These are phyloP conservation scores for Leccinellum albellum DNA, from an alignment of 768 basidiomycete species.

Conservation along the genomic window DNA sequence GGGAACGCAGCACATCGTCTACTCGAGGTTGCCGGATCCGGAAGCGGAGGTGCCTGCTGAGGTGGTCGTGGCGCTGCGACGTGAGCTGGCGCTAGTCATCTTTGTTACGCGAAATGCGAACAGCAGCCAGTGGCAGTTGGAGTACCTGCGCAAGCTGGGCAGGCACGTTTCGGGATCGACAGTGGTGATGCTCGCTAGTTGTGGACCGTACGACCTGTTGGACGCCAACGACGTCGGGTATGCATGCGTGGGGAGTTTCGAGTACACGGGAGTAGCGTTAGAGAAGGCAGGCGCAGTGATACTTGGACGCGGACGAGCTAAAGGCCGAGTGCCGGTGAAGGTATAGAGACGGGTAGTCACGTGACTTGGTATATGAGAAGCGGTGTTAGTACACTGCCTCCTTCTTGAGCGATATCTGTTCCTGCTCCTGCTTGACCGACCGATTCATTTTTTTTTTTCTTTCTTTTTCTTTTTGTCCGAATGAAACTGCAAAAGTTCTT, in stretches of 20 bases:
- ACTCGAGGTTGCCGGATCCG: constrained; percentile 21
- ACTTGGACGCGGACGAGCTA: constrained; percentile 32
- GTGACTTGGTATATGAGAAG: constrained; percentile 1
- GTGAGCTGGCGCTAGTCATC: constrained; percentile 23
- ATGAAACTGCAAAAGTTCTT: constrained; percentile 61
- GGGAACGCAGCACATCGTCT: constrained; percentile 45
- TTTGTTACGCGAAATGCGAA: constrained; percentile 61
- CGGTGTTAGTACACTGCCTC: constrained; percentile 22
- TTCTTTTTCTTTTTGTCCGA: background rate
- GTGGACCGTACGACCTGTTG: constrained; percentile 63
- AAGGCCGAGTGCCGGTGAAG: constrained; percentile 10
- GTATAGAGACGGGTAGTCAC: constrained; percentile 17
- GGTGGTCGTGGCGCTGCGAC: constrained; percentile 4
- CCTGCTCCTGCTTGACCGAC: background rate
- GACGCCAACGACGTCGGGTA: constrained; percentile 22
- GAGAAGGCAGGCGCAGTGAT: constrained; percentile 41
- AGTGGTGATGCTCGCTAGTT: constrained; percentile 54
- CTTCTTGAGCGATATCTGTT: constrained; percentile 9
- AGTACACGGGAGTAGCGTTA: constrained; percentile 53
- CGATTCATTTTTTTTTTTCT: background rate
- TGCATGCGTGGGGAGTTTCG: constrained; percentile 51
- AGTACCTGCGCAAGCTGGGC: constrained; percentile 33
- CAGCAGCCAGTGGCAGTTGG: constrained; percentile 49
- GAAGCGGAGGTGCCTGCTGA: constrained; percentile 1
- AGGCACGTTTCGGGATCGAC: constrained; percentile 13